These are phyloP conservation scores for Penicillium turbatum DNA, from an alignment of 495 filamentous ascomycete genomes.

Conservation along the genomic window DNA sequence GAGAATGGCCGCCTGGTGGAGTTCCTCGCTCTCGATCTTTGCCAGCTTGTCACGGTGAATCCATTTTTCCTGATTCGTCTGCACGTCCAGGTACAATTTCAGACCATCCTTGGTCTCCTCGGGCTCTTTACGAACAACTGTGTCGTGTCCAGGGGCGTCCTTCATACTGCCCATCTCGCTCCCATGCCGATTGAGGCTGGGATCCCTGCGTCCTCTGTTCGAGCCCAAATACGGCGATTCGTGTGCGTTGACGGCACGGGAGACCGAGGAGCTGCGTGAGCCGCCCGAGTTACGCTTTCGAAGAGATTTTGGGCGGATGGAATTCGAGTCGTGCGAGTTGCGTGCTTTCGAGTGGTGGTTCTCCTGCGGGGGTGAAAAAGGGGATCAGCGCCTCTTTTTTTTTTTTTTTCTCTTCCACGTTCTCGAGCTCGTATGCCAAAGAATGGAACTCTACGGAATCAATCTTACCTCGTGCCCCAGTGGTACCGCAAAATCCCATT, in stretches of 20 bases:
- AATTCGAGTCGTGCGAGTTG: conserved; percentile 37
- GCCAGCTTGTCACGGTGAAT: conserved; percentile 96
- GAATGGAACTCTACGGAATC: not conserved
- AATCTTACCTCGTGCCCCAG: conserved; percentile 38
- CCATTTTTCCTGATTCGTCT: conserved; percentile 58
- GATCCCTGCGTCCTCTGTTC: conserved; percentile 41
- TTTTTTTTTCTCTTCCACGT: not conserved
- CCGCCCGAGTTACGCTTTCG: conserved; percentile 37
- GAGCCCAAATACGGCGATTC: conserved; percentile 24
- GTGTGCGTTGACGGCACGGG: conserved; percentile 28
- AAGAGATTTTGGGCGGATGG: conserved; percentile 23
- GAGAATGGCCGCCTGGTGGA: conserved; percentile 79
- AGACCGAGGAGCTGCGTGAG: conserved; percentile 41
- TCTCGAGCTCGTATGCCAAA: not conserved
- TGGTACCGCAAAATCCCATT: conserved; percentile 49
- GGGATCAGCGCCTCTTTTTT: conserved; percentile 8
- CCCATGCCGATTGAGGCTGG: conserved; percentile 45
- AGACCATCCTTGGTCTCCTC: conserved; percentile 18
- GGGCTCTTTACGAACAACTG: conserved; percentile 27
- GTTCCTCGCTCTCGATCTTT: conserved; percentile 85
- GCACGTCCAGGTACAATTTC: conserved; percentile 12
- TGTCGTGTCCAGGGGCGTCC: conserved; percentile 48
- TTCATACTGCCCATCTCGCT: conserved; percentile 55
- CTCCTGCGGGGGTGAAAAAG: conserved; percentile 19
- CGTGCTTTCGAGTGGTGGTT: conserved; percentile 33